phyloP scores from a whole-genome alignment of 2,329 filamentous ascomycete species.

The Ophiostoma australiae region DNA sequence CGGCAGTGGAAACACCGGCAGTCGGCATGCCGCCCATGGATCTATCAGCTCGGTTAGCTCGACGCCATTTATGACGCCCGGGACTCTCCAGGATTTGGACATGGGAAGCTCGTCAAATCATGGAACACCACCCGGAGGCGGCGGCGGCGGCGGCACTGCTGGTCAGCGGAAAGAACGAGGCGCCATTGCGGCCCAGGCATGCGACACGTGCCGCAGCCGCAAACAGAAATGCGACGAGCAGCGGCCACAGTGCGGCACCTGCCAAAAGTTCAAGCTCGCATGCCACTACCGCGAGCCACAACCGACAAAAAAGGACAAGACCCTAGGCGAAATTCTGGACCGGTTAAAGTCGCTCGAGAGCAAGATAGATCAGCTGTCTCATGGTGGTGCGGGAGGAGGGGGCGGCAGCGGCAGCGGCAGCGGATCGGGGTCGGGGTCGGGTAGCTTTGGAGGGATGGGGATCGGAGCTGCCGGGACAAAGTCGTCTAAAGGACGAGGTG shows the following conservation, averaged over 20 bases:
- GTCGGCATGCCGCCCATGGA: slow-evolving; percentile 7
- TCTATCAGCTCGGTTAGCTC: slow-evolving; percentile 16
- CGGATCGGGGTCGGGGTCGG: background rate
- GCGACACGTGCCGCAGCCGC: slow-evolving; percentile 54
- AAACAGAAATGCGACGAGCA: slow-evolving; percentile 63
- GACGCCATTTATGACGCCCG: slow-evolving; percentile 11
- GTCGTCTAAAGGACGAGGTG: background rate
- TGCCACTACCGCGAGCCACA: slow-evolving; percentile 58
- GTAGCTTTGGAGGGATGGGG: background rate
- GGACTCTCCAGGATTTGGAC: background rate
- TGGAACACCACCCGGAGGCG: background rate
- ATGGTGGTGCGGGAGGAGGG: background rate
- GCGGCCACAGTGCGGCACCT: slow-evolving; percentile 57
- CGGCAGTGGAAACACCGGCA: background rate
- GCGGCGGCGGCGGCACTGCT: background rate
- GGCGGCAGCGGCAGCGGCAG: background rate
- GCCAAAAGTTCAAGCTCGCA: slow-evolving; percentile 51
- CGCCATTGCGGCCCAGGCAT: slow-evolving; percentile 51
- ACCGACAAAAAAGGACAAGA: slow-evolving; percentile 62
- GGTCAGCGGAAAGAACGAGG: slow-evolving; percentile 42
- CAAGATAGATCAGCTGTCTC: slow-evolving; percentile 47
- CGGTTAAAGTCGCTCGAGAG: slow-evolving; percentile 50
- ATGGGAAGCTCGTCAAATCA: slow-evolving; percentile 1
- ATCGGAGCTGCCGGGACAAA: background rate
- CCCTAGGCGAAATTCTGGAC: slow-evolving; percentile 56